Evolutionary conservation across 495 filamentous ascomycete genomes (phyloP).

Genomic region (Stereocaulon alpinum): DNA sequence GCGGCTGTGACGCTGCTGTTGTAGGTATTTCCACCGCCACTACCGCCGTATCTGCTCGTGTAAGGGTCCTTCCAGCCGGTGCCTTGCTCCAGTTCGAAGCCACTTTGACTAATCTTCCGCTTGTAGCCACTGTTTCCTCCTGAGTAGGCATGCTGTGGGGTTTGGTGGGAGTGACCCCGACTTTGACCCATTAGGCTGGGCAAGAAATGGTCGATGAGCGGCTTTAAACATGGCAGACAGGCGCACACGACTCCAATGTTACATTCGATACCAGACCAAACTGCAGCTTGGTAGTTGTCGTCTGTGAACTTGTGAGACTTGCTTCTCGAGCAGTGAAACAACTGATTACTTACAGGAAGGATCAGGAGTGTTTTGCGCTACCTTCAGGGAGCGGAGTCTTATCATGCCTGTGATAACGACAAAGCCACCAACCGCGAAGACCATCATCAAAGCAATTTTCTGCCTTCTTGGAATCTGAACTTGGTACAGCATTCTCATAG

Average conservation of each 20-base stretch:
- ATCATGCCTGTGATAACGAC: slow-evolving; percentile 4
- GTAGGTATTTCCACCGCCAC: background rate
- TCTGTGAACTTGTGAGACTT: background rate
- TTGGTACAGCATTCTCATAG: slow-evolving; percentile 1
- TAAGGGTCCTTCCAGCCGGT: background rate
- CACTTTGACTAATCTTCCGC: background rate
- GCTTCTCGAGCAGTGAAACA: background rate
- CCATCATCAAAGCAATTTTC: background rate
- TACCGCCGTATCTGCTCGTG: background rate
- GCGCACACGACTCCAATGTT: slow-evolving; percentile 4
- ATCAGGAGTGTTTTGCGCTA: slow-evolving; percentile 3
- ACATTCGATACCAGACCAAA: slow-evolving; percentile 1
- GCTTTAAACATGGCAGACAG: background rate
- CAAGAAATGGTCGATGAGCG: background rate
- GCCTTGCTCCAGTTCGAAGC: background rate
- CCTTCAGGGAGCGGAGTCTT: background rate
- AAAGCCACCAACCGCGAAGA: background rate
- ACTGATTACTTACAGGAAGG: background rate
- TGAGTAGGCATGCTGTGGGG: background rate
- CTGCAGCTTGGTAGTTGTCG: background rate
- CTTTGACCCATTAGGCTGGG: background rate
- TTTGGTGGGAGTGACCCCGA: background rate
- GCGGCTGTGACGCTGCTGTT: background rate
- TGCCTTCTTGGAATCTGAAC: background rate
- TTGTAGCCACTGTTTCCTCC: background rate